phyloP scores from a whole-genome alignment of 1,284 basidiomycete species.

The Leccinum ambiguum region DNA sequence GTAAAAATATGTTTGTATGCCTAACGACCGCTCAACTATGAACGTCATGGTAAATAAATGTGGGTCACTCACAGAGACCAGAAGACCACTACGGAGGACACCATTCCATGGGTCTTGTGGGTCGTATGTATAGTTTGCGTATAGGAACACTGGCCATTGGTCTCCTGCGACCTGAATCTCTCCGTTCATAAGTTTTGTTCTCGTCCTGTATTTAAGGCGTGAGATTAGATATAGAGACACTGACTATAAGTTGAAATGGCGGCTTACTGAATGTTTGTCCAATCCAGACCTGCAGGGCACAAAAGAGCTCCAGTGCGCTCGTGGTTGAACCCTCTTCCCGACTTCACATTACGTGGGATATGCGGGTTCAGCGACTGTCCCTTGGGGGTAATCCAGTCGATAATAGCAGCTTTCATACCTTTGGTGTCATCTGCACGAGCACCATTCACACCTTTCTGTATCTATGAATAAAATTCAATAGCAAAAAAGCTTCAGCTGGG shows the following conservation, averaged over 20 bases:
- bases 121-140: too few relatives aligned
- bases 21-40: not conserved
- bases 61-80: not conserved
- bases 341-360: not conserved
- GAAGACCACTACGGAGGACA: not conserved
- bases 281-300: not conserved
- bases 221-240: not conserved
- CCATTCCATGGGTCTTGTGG: not conserved
- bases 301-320: not conserved
- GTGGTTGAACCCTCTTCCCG: not conserved
- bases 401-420: not conserved
- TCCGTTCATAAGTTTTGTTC: not conserved
- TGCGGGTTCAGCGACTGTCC: not conserved
- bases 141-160: not conserved
- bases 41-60: not conserved
- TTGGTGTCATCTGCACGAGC: not conserved
- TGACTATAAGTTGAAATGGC: not conserved
- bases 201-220: not conserved
- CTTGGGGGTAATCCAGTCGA: not conserved
- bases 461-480: not conserved
- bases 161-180: not conserved
- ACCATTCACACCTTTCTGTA: not conserved
- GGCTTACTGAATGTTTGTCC: not conserved
- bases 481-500: not conserved
- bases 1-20: slow-evolving; percentile 1